A percentile compares a stretch with the other conserved stretches of the same genome.
Conservation (phyloP, 2,329 filamentous ascomycete species). For the Xylariaceae sp. region DNA sequence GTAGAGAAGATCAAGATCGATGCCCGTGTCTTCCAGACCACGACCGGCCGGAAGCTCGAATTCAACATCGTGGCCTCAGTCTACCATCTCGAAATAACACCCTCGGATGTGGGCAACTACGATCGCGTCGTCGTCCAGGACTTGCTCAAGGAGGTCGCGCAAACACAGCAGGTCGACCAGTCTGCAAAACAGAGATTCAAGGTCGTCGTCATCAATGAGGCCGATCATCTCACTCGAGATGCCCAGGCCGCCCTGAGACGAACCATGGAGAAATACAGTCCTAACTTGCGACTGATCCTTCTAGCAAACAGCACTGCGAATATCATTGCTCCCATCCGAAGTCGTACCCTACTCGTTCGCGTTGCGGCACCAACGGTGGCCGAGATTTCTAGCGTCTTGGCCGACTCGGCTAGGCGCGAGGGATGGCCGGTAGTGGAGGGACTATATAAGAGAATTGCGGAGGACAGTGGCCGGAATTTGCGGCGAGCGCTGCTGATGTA, state of each 20-base stretch:
- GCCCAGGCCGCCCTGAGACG: slow-evolving; percentile 89
- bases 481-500: slow-evolving; percentile 91
- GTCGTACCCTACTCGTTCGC: slow-evolving; percentile 81
- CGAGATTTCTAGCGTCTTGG: slow-evolving; percentile 78
- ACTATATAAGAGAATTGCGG: slow-evolving; percentile 79
- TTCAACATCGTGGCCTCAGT: slow-evolving; percentile 98
- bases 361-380: slow-evolving; percentile 82
- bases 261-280: slow-evolving; percentile 99
- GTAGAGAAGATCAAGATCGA: slow-evolving; percentile 99
- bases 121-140: slow-evolving; percentile 95
- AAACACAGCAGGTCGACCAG: slow-evolving; percentile 97
- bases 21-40: slow-evolving; percentile 91
- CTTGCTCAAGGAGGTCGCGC: slow-evolving; percentile 92
- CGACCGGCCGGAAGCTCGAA: slow-evolving; percentile 92
- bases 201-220: slow-evolving; percentile 98
- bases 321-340: slow-evolving; percentile 97
- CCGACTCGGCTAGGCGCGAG: slow-evolving; percentile 67
- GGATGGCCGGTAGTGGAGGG: slow-evolving; percentile 71
- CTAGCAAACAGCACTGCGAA: slow-evolving; percentile 95
- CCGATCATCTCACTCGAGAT: slow-evolving; percentile 87
- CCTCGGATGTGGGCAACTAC: slow-evolving; percentile 92
- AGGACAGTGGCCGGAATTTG: slow-evolving; percentile 85
- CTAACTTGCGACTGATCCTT: slow-evolving; percentile 85
- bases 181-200: slow-evolving; percentile 90
- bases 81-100: slow-evolving; percentile 97